A percentile compares a stretch with the other conserved stretches of the same genome.
Evolutionary conservation across 768 basidiomycete species (phyloP).

Genomic region (Artomyces pyxidatus): DNA sequence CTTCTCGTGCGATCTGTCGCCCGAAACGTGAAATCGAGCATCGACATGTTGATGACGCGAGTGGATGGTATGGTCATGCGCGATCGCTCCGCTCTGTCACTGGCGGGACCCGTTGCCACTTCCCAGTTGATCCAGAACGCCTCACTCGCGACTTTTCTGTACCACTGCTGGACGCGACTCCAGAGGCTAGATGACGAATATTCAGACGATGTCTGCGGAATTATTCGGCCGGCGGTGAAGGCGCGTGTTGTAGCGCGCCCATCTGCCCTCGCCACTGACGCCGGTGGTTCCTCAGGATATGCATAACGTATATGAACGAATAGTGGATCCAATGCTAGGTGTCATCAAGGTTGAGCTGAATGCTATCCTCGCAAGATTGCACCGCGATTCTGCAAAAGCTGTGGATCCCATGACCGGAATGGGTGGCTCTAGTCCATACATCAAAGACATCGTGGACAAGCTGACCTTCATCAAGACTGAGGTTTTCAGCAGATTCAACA

Average conservation of each 20-base stretch:
- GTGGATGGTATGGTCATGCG: slow-evolving; percentile 62
- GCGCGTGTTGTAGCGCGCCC: too few relatives aligned
- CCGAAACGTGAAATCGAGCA: slow-evolving; percentile 53
- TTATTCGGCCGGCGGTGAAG: slow-evolving; percentile 48
- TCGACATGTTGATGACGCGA: slow-evolving; percentile 62
- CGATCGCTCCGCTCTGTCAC: slow-evolving; percentile 69
- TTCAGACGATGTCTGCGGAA: slow-evolving; percentile 43
- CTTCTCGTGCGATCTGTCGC: slow-evolving; percentile 75
- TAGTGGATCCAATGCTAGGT: slow-evolving; percentile 53
- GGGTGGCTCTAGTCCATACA: slow-evolving; percentile 73
- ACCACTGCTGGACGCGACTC: slow-evolving; percentile 66
- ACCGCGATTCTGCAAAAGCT: slow-evolving; percentile 71
- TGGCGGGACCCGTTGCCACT: slow-evolving; percentile 72
- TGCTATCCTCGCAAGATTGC: slow-evolving; percentile 73
- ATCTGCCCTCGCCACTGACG: too few relatives aligned
- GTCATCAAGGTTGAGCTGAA: slow-evolving; percentile 77
- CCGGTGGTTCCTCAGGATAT: too few relatives aligned
- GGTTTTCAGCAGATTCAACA: slow-evolving; percentile 57
- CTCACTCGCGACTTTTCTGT: slow-evolving; percentile 69
- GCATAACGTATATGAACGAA: slow-evolving; percentile 39
- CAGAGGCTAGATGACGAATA: slow-evolving; percentile 63
- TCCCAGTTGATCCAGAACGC: slow-evolving; percentile 74
- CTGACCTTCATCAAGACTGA: slow-evolving; percentile 74
- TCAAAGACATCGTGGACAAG: slow-evolving; percentile 89
- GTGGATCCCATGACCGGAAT: slow-evolving; percentile 47